phyloP scores from a whole-genome alignment of 2,329 filamentous ascomycete species.

The Plenodomus lindquistii region DNA sequence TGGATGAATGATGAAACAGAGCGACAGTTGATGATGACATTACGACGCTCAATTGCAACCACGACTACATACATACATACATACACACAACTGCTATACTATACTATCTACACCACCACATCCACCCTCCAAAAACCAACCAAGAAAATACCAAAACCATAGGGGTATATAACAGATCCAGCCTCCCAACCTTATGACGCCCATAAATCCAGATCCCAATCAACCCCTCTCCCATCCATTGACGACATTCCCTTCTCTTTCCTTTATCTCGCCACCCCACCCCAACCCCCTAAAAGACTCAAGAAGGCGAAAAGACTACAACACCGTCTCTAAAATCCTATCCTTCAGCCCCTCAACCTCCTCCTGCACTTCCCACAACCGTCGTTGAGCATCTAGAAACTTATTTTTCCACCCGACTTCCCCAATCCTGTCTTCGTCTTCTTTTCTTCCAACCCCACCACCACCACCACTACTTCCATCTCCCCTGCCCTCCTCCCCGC shows the following conservation, averaged over 20 bases:
- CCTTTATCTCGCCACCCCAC: background rate
- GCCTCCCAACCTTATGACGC: constrained; percentile 6
- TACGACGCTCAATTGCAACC: background rate
- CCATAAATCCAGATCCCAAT: constrained; percentile 6
- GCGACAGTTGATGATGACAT: background rate
- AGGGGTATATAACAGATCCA: constrained; percentile 34
- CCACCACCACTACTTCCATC: background rate
- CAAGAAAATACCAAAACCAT: constrained; percentile 13
- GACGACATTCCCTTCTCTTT: background rate
- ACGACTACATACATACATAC: background rate
- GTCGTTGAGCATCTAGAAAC: constrained; percentile 39
- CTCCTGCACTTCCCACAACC: constrained; percentile 41
- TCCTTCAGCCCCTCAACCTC: constrained; percentile 42
- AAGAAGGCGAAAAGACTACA: constrained; percentile 22
- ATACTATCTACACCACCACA: background rate
- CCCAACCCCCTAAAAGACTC: background rate
- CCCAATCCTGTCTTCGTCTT: constrained; percentile 15
- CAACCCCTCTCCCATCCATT: background rate
- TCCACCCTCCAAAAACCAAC: background rate
- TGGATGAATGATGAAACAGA: background rate
- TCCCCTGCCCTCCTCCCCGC: background rate
- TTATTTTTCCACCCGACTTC: constrained; percentile 39
- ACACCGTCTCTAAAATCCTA: constrained; percentile 45
- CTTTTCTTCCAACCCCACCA: constrained; percentile 6
- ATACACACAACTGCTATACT: background rate